These are phyloP conservation scores for Dipteronia sinensis DNA, from an alignment of 345 rosid genomes.

Conservation along the genomic window DNA sequence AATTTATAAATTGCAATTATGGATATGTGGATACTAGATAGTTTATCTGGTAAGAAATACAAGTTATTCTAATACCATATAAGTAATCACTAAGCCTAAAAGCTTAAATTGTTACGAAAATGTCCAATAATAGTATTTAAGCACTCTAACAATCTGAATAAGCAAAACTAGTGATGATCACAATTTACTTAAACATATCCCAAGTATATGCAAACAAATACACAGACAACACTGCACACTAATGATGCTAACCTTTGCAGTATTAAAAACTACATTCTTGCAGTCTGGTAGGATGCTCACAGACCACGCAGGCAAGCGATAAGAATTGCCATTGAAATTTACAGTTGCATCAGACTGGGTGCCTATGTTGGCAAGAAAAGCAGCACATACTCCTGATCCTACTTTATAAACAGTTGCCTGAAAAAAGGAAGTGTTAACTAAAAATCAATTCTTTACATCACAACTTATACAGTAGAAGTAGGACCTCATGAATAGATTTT, in stretches of 20 bases:
- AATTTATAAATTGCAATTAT: constrained; percentile 11
- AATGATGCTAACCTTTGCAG: constrained; percentile 75
- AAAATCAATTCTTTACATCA: background rate
- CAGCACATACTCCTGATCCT: constrained; percentile 67
- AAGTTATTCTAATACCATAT: background rate
- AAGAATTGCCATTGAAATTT: constrained; percentile 68
- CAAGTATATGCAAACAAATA: background rate
- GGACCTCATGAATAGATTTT: background rate
- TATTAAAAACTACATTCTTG: constrained; percentile 81
- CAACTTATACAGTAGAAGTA: background rate
- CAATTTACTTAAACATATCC: background rate
- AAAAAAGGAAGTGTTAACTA: constrained; percentile 8
- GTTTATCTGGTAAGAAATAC: too few species aligned
- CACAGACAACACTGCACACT: background rate
- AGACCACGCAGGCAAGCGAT: constrained; percentile 89
- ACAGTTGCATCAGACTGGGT: constrained; percentile 61
- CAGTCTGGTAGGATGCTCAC: constrained; percentile 98
- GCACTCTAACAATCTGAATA: too few species aligned
- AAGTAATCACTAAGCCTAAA: background rate
- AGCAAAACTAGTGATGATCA: too few species aligned
- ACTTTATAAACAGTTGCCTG: constrained; percentile 86
- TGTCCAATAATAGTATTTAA: too few species aligned
- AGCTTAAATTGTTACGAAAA: background rate
- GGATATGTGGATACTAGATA: too few species aligned
- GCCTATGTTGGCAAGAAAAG: constrained; percentile 82